Base-by-base conservation (phyloP, 2,329 filamentous ascomycete genomes). In the Aspergillus sp. region DNA sequence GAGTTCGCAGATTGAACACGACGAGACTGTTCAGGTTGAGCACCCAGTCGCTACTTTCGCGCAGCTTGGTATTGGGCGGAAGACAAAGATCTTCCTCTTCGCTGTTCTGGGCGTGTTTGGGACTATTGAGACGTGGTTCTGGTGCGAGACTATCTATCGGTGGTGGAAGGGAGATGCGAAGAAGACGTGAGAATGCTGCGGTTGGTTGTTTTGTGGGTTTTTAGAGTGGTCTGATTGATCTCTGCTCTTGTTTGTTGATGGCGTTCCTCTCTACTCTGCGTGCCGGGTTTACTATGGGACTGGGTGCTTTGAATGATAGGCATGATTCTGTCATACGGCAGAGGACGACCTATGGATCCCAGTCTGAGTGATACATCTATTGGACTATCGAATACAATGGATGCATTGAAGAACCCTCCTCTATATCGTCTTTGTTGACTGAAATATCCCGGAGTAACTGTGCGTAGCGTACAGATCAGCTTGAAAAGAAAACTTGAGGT, bases 121-220 rank as follows among this genome's bases (percentile, higher is more conserved):
- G 8, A 68, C 65, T 2, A 63, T 71, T 48, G 69, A 72, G 53
- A 62, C 64, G 16, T 64, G 64, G 43, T 68, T 72, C 49, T 72
- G 64, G 62, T 58, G 56, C 16, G 62, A 65, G 44, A 58, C 60
- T 36, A 53, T 64, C 38, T 61, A 57, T 60, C 50, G 56, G 24
- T 65, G 62, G 65, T 63, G 58, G 42, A 55, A 54, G 19, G 49
- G 53, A 7, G 32, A 35, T 36, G 45, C 19, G 10, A 19, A 46
- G 45, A 4, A 38, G 35, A 17, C 6, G 26, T 17, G 35, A 35
- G 33, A n/a, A 38, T n/a, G 35, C 4, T n/a, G 35, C 11, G 5
- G 33, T 35, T 13, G n/a, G 11, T 38, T 7, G 11, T 38, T 38
- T 38, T 2, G 13, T 38, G 35, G 11, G 1, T 38, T n/a, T 38